Conservation (phyloP, 208 protist genomes). For the Perkinsela sp. region DNA sequence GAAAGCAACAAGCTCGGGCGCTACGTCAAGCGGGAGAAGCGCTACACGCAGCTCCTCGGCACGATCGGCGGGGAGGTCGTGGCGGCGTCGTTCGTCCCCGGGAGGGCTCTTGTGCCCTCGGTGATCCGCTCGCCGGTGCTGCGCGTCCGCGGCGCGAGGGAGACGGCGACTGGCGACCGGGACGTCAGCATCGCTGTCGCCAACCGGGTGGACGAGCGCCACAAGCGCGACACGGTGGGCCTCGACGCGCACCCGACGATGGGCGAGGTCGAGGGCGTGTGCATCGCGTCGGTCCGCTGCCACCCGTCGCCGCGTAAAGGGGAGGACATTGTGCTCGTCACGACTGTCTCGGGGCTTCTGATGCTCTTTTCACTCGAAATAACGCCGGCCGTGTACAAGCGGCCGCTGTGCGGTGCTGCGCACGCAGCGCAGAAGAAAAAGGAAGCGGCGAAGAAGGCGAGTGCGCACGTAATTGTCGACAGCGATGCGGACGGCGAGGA, state of each 20-base stretch:
- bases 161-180: not conserved
- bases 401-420: too few species aligned
- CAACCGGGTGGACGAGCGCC: not conserved
- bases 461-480: too few species aligned
- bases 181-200: not conserved
- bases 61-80: not conserved
- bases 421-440: too few species aligned
- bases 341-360: not conserved
- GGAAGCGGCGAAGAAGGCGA: too few species aligned
- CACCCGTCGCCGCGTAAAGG: not conserved
- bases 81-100: not conserved
- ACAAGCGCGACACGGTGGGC: not conserved
- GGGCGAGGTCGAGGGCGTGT: not conserved
- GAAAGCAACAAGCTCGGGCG: not conserved
- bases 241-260: not conserved
- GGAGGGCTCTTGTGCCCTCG: not conserved
- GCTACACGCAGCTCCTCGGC: not conserved
- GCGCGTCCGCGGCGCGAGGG: not conserved
- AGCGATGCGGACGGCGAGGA: too few species aligned
- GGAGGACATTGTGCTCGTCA: not conserved
- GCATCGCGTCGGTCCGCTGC: not conserved
- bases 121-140: not conserved
- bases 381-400: too few species aligned
- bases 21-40: not conserved
- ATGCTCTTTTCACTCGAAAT: not conserved